Evolutionary conservation across 1,139 yeast genomes (phyloP).

Genomic region (Insectozyma bohioensis): DNA sequence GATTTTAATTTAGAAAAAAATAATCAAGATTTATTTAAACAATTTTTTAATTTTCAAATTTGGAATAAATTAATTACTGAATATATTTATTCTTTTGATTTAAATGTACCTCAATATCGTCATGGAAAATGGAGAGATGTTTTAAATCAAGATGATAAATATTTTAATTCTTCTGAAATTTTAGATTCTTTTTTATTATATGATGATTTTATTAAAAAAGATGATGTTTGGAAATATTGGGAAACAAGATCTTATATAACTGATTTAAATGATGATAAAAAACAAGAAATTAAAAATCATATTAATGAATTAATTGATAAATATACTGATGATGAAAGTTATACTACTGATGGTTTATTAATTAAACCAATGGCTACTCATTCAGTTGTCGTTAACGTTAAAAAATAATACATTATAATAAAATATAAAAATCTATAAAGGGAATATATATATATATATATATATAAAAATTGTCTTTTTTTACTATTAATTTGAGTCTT

Average conservation of each 20-base stretch:
- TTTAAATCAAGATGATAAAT: slow-evolving; percentile 26
- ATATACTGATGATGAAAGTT: slow-evolving; percentile 20
- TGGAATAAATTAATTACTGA: slow-evolving; percentile 31
- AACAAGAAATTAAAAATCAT: slow-evolving; percentile 25
- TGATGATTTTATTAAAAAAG: slow-evolving; percentile 27
- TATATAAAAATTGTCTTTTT: no score
- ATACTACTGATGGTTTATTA: slow-evolving; percentile 16
- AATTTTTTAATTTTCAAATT: slow-evolving; percentile 13
- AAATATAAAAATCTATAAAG: background rate
- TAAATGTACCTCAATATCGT: slow-evolving; percentile 59
- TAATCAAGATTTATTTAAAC: slow-evolving; percentile 13
- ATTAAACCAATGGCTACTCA: slow-evolving; percentile 30
- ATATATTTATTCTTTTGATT: slow-evolving; percentile 29
- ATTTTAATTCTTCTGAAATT: slow-evolving; percentile 28
- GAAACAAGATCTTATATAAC: slow-evolving; percentile 60
- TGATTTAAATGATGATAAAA: slow-evolving; percentile 37
- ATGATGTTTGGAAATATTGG: slow-evolving; percentile 53
- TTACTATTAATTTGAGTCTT: no score
- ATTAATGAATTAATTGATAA: slow-evolving; percentile 25
- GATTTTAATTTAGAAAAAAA: slow-evolving; percentile 3
- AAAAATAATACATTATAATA: slow-evolving; percentile 9
- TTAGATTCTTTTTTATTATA: slow-evolving; percentile 32
- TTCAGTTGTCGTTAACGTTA: slow-evolving; percentile 20
- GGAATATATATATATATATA: no score
- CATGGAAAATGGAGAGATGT: slow-evolving; percentile 48